A percentile compares a stretch with the other conserved stretches of the same genome.
Conservation (phyloP, 164 flowering plant genomes). For the Piper longum region DNA sequence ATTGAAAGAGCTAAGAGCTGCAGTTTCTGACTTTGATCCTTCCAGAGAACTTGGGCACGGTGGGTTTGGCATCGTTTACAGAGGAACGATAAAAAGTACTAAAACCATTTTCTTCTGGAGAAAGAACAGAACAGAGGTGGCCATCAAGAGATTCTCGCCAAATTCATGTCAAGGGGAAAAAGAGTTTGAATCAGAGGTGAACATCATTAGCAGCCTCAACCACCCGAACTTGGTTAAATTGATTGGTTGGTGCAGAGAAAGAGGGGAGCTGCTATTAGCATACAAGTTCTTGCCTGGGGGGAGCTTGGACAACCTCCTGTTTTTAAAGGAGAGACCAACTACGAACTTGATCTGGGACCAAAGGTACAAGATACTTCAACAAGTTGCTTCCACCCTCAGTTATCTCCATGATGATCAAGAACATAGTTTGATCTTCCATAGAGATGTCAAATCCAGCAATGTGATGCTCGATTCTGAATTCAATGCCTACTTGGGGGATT, state of each 20-base stretch:
- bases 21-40: slow-evolving; percentile 29
- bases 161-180: slow-evolving; percentile 32
- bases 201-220: slow-evolving; percentile 38
- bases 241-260: slow-evolving; percentile 44
- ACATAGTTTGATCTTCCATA: slow-evolving; percentile 11
- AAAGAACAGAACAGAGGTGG: slow-evolving; percentile 15
- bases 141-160: slow-evolving; percentile 34
- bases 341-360: slow-evolving; percentile 25
- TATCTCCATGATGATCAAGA: slow-evolving; percentile 14
- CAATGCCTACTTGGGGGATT: slow-evolving; percentile 18
- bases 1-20: slow-evolving; percentile 29
- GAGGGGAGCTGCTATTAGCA: slow-evolving; percentile 35
- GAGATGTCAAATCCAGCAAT: slow-evolving; percentile 20
- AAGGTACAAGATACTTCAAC: slow-evolving; percentile 22
- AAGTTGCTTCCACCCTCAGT: slow-evolving; percentile 11
- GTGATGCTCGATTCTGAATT: slow-evolving; percentile 18
- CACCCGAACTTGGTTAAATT: slow-evolving; percentile 52
- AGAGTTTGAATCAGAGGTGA: slow-evolving; percentile 48
- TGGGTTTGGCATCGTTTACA: slow-evolving; percentile 53
- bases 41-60: slow-evolving; percentile 46
- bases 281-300: slow-evolving; percentile 53
- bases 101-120: too few relatives aligned
- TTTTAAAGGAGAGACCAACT: slow-evolving; percentile 4
- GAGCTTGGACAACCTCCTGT: slow-evolving; percentile 43
- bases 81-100: slow-evolving; percentile 18